These are phyloP conservation scores for Mycena rebaudengoi DNA, from an alignment of 768 basidiomycete species.

Conservation along the genomic window DNA sequence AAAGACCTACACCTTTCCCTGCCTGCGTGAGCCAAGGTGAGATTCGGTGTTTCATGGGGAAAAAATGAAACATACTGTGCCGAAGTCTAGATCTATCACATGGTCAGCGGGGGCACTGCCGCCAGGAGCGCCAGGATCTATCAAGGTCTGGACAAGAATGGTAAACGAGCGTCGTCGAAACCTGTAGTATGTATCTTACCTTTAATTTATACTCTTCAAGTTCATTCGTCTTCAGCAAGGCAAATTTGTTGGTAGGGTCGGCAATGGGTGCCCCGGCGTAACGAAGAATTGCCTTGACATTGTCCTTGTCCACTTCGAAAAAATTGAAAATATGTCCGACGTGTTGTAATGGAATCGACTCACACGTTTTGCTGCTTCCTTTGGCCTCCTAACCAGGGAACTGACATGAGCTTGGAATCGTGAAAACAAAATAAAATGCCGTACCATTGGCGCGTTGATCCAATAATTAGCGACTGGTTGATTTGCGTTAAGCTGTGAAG, in stretches of 20 bases:
- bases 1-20: slow-evolving; percentile 6
- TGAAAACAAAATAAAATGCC: slow-evolving; percentile 36
- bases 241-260: slow-evolving; percentile 39
- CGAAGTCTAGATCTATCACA: slow-evolving; percentile 18
- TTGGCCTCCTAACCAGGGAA: slow-evolving; percentile 1
- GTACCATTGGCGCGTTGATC: slow-evolving; percentile 44
- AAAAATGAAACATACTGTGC: background rate
- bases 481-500: slow-evolving; percentile 33
- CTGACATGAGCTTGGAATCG: background rate
- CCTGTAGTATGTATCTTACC: background rate
- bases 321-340: background rate
- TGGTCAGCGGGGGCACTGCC: slow-evolving; percentile 25
- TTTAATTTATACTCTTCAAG: background rate
- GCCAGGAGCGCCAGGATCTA: slow-evolving; percentile 18
- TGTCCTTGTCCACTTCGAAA: slow-evolving; percentile 37
- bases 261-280: slow-evolving; percentile 47
- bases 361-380: background rate
- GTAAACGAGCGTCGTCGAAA: background rate
- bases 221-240: slow-evolving; percentile 6
- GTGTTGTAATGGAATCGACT: background rate
- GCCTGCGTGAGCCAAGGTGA: slow-evolving; percentile 7
- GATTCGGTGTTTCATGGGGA: background rate
- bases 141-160: background rate
- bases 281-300: slow-evolving; percentile 50
- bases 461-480: slow-evolving; percentile 50